Base-by-base conservation (phyloP, 2,329 filamentous ascomycete species). In the Fusarium humuli region DNA sequence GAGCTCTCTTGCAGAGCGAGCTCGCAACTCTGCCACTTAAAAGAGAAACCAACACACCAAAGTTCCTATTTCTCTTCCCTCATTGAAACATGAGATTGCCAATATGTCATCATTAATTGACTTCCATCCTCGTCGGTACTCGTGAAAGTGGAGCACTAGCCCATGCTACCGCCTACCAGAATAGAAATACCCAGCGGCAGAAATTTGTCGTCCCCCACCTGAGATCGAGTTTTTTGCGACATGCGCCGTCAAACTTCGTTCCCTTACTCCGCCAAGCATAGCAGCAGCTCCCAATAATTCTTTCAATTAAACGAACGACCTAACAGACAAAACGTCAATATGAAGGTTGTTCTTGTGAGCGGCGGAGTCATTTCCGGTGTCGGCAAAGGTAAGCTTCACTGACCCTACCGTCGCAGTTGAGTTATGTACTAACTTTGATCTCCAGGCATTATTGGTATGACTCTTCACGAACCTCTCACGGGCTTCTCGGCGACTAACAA, bases 281-380 rank as follows among this genome's bases (percentile, higher is more conserved):
- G 12, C 50, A 49, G 42, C 30, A 59, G 53, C 56, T 48, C 30
- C 40, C 32, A 44, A 46, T 45, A 42, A 44, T 40, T 25, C 34
- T 22, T 22, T 40, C 54, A 32, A 48, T 41, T 30, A 67, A 52
- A 58, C 53, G 14, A 50, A 55, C 47, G 7, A 67, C 40, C 23
- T 6, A 59, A 41, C 2, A 52, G 27, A 61, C 16, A n/a, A 18
- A 45, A 25, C 5, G 30, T 27, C 53, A 70, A 57, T 37, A 70
- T 70, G 67, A 67, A 67, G 54, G 67, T 70, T 57, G 67, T 70
- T 58, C 67, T 70, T 54, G 67, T 70, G 45, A 70, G 67, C 50
- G 67, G 67, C n/a, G 67, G 67, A 63, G 67, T 70, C 27, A 70
- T 70, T 48, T 70, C 67, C 40, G 67, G 67, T 50, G 67, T 70